Percentiles rank a stretch among this genome's conserved stretches.
phyloP scores from a whole-genome alignment of 2,329 filamentous ascomycete genomes.

The Calonectria hongkongensis region DNA sequence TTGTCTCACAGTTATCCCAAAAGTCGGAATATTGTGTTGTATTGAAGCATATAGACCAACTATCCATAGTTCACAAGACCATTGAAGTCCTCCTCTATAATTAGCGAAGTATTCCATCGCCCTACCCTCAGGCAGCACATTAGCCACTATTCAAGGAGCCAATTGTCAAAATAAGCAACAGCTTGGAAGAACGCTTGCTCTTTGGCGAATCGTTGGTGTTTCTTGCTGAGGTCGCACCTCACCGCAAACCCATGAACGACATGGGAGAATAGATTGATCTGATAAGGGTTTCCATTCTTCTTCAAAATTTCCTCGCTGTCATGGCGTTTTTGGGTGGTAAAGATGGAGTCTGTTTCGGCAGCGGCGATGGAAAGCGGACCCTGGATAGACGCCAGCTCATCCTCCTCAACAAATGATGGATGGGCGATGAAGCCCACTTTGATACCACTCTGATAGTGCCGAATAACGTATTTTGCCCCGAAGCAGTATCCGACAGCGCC shows the following conservation, averaged over 20 bases:
- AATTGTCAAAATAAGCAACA: slow-evolving; percentile 78
- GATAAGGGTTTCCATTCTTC: slow-evolving; percentile 77
- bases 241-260: slow-evolving; percentile 86
- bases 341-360: slow-evolving; percentile 78
- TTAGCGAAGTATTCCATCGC: too few species aligned
- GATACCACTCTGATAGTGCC: slow-evolving; percentile 78
- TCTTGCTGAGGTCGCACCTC: slow-evolving; percentile 75
- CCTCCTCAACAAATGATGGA: slow-evolving; percentile 82
- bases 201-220: slow-evolving; percentile 80
- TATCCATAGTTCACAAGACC: too few species aligned
- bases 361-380: slow-evolving; percentile 81
- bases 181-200: slow-evolving; percentile 89
- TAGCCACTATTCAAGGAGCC: slow-evolving; percentile 9
- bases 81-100: too few species aligned
- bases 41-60: too few species aligned
- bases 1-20: too few species aligned
- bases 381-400: slow-evolving; percentile 78
- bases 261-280: slow-evolving; percentile 84
- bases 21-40: too few species aligned
- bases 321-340: slow-evolving; percentile 78
- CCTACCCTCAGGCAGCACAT: neutral
- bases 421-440: slow-evolving; percentile 86
- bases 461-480: slow-evolving; percentile 78
- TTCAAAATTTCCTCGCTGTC: slow-evolving; percentile 76
- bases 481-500: slow-evolving; percentile 85